Evolutionary conservation across 352 stramenopile genomes (phyloP), one percentile per base, ranked within the genome.

Genomic region (Phytophthora citricola): DNA sequence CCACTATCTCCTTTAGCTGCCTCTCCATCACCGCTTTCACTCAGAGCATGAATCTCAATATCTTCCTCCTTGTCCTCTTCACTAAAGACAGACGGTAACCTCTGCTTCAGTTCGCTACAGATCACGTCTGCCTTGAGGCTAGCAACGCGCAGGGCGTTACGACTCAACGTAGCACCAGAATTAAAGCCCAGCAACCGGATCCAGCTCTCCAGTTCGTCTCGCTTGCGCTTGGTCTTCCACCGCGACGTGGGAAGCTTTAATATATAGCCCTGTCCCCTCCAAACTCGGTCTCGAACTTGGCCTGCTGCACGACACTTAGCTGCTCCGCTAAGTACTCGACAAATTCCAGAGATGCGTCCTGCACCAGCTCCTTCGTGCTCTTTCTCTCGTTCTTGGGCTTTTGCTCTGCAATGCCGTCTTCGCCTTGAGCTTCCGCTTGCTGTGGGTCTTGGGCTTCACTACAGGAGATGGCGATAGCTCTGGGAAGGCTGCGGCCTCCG

Each of bases 81-180:
- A 14, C 43, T 69, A 12, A 61, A 10, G 34, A 63, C 32, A 7
- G 46, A 65, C 14, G 71, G 53, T 31, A 78, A 56, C 20, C 78
- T 69, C 24, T 47, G 69, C 44, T 68, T 77, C 5, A 93, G 55
- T 41, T 89, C 85, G 31, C 54, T 68, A 5, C 83, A 40, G 31
- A 94, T 83, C 46, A 87, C 74, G 20, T 91, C 76, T 0, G 81
- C 84, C 29, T 89, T 87, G 10, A 89, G 63, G 50, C 74, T 90
- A 4, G 77, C 73, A 27, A 91, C 79, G 20, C 81, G 73, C 39
- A 83, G 76, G 27, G 83, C 66, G 1, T 78, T 76, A 26, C 58
- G 64, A 43, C 71, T 63, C 40, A 81, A 69, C 20, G 70, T 61
- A 15, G 61, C 32, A 20, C 71, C 67, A n/a, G 73, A 68, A 3